A percentile compares a stretch with the other conserved stretches of the same genome.
These are phyloP conservation scores for Populus tomentosa DNA, from an alignment of 441 rosid species.

Conservation along the genomic window DNA sequence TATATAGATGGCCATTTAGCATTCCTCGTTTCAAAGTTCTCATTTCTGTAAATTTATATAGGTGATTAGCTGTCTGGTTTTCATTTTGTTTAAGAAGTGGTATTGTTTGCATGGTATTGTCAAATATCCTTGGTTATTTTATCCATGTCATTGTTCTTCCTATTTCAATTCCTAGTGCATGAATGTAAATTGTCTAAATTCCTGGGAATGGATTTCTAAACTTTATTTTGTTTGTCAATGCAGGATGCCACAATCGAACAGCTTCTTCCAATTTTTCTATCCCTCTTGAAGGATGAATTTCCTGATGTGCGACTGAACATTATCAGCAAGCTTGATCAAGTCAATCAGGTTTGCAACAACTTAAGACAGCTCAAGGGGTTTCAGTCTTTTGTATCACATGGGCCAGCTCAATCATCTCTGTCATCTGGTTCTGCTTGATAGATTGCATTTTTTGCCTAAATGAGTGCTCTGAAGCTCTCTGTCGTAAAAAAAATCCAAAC, in stretches of 20 bases:
- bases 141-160: neutral
- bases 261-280: conserved; percentile 92
- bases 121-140: neutral
- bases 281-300: conserved; percentile 91
- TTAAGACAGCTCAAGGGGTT: neutral
- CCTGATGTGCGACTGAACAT: conserved; percentile 95
- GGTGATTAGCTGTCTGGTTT: neutral
- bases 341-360: conserved; percentile 67
- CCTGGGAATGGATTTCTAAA: conserved; percentile 17
- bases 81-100: neutral
- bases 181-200: neutral
- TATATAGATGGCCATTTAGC: neutral
- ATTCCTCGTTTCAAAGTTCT: neutral
- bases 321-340: conserved; percentile 99
- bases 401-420: neutral
- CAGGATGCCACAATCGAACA: conserved; percentile 97
- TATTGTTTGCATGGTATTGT: neutral
- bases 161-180: neutral
- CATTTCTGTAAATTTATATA: neutral
- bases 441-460: neutral
- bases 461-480: neutral
- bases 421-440: neutral
- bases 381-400: neutral
- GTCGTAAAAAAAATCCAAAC: neutral
- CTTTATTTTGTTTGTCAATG: conserved; percentile 25